Conservation (phyloP, 139 green algal species). For the Chara braunii region DNA sequence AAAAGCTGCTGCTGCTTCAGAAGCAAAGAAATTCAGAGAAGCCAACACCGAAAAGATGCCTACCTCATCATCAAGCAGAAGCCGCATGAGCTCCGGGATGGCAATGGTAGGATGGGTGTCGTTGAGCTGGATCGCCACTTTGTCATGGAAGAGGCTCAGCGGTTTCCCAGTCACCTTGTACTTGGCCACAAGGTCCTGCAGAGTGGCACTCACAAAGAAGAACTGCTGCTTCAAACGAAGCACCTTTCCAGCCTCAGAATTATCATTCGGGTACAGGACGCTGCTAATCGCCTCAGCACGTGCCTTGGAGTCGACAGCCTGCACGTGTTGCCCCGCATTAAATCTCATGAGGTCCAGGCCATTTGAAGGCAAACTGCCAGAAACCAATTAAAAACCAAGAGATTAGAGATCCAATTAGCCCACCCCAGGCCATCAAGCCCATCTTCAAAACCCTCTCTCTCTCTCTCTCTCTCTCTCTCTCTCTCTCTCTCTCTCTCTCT, state of each 20-base stretch:
- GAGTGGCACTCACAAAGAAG: constrained; percentile 93
- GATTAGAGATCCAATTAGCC: no score
- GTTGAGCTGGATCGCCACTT: constrained; percentile 90
- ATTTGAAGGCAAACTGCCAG: neutral
- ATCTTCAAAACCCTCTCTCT: no score
- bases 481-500: no score
- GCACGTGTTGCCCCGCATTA: constrained; percentile 84
- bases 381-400: neutral
- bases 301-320: constrained; percentile 66
- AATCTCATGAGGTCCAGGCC: constrained; percentile 91
- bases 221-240: constrained; percentile 98
- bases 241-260: constrained; percentile 93
- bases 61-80: constrained; percentile 90
- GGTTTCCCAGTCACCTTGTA: constrained; percentile 46
- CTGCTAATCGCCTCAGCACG: constrained; percentile 82
- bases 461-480: no score
- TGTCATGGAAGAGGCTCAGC: constrained; percentile 22
- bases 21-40: no score
- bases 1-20: no score
- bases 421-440: no score
- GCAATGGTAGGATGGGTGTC: constrained; percentile 93
- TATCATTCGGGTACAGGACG: constrained; percentile 98
- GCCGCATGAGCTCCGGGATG: constrained; percentile 92
- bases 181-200: constrained; percentile 63
- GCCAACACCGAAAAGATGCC: neutral